Conservation (phyloP, 257 asterid species). For the Plantago elongata region DNA sequence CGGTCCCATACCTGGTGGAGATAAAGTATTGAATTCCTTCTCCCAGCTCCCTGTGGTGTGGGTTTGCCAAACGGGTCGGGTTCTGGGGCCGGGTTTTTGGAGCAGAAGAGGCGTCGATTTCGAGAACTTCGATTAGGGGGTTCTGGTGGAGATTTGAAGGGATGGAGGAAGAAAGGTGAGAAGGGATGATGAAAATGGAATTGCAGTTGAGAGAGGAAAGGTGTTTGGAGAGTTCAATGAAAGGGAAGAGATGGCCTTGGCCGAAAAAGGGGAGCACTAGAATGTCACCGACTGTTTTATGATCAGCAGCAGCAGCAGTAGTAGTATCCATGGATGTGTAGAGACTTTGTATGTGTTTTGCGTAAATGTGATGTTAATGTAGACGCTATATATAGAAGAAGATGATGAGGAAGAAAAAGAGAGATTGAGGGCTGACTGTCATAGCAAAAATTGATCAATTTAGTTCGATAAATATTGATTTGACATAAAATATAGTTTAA, state of each 20-base stretch:
- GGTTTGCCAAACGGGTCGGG: constrained; percentile 15
- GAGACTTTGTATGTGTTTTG: too few relatives aligned
- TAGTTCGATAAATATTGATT: too few relatives aligned
- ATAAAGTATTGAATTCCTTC: constrained; percentile 46
- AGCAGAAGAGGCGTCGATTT: constrained; percentile 22
- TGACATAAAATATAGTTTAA: too few relatives aligned
- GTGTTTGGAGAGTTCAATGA: constrained; percentile 60
- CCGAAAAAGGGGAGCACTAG: constrained; percentile 75
- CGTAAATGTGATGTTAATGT: too few relatives aligned
- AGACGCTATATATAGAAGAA: too few relatives aligned
- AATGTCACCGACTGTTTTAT: constrained; percentile 33
- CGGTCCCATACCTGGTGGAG: constrained; percentile 22
- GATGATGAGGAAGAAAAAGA: too few relatives aligned
- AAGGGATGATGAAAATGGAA: constrained; percentile 50
- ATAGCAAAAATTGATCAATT: too few relatives aligned
- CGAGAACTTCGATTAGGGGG: constrained; percentile 27
- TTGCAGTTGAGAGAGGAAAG: constrained; percentile 36
- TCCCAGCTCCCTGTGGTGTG: constrained; percentile 30
- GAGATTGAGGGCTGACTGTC: too few relatives aligned
- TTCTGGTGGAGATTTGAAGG: constrained; percentile 31
- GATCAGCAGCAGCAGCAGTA: too few relatives aligned
- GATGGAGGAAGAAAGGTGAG: constrained; percentile 57
- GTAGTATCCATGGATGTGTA: too few relatives aligned
- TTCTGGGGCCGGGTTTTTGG: constrained; percentile 9
- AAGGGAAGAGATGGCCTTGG: constrained; percentile 68